phyloP scores from a whole-genome alignment of 2,329 filamentous ascomycete genomes.

The Hymenoscyphus scutula region DNA sequence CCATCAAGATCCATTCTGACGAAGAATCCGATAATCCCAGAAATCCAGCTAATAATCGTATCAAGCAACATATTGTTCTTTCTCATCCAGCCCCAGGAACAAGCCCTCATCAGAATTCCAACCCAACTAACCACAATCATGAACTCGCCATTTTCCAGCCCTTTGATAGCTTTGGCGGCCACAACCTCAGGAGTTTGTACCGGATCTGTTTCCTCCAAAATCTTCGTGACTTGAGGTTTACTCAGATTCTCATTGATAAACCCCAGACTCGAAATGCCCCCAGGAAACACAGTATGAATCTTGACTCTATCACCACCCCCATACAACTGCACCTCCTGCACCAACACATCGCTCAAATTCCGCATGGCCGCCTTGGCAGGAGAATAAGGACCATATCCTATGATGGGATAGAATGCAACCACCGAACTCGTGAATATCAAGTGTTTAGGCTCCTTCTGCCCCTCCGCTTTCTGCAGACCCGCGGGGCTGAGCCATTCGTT shows the following conservation, averaged over 20 bases:
- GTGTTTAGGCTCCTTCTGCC: slow-evolving; percentile 60
- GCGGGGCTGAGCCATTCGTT: slow-evolving; percentile 66
- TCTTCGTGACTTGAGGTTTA: slow-evolving; percentile 77
- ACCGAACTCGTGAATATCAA: slow-evolving; percentile 84
- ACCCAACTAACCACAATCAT: slow-evolving; percentile 74
- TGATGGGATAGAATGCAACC: slow-evolving; percentile 70
- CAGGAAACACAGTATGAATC: slow-evolving; percentile 80
- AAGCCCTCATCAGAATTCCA: slow-evolving; percentile 68
- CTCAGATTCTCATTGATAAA: slow-evolving; percentile 70
- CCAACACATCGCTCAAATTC: slow-evolving; percentile 76
- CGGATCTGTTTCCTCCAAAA: slow-evolving; percentile 80
- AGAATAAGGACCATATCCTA: slow-evolving; percentile 80
- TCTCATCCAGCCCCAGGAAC: slow-evolving; percentile 51
- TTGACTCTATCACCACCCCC: slow-evolving; percentile 66
- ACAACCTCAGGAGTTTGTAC: slow-evolving; percentile 76
- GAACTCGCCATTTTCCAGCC: slow-evolving; percentile 78
- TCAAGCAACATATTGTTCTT: slow-evolving; percentile 61
- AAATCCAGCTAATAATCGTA: slow-evolving; percentile 53
- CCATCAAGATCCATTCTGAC: slow-evolving; percentile 54
- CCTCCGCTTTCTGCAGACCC: slow-evolving; percentile 39
- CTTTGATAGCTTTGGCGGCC: slow-evolving; percentile 65
- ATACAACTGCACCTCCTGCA: slow-evolving; percentile 83
- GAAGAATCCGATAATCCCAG: slow-evolving; percentile 57
- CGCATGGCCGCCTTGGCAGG: slow-evolving; percentile 84
- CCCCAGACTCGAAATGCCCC: slow-evolving; percentile 76